Base-by-base conservation (phyloP, 2,329 filamentous ascomycete genomes). In the Knoxdaviesia capensis region DNA sequence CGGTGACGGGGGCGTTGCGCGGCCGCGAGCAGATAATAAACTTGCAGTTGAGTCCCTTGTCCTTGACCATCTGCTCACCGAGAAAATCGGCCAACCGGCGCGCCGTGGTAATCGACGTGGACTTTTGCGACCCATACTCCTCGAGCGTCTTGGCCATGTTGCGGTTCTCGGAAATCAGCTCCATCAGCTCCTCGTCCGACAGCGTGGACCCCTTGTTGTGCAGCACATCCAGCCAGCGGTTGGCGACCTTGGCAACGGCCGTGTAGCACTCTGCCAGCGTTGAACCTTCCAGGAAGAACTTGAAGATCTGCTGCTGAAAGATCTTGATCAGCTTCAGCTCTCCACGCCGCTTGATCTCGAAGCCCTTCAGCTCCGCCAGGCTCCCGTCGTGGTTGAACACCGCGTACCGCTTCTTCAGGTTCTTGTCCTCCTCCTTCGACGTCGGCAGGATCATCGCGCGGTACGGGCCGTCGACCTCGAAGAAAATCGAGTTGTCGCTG, bases 281-380 rank as follows among this genome's bases (percentile, higher is more conserved):
- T 4, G 74, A 71, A 6, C 90, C 90, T 54, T 98, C 88, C 5
- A 98, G 65, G 63, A 98, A 98, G 61, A 98, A 96, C 56, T 94
- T 94, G 77, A 98, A 98, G 49, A 98, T 94, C 54, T 98, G 90
- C 46, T 90, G 85, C 59, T 98, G 90, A 58, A 98, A 98, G 55
- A 96, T 98, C 62, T 98, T 98, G 71, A 98, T 98, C 51, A 98
- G 77, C 63, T 98, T 98, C 51, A 98, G 65, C 62, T 98, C 90
- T 66, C 90, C 90, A 72, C 90, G 74, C 56, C 90, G 79, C 66
- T 98, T 98, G 49, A 98, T 78, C 54, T 98, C 90, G 54, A 98
- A 98, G 5, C 90, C 90, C 55, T 98, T 98, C 54, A 98, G 59
- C 56, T 98, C 90, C 9, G 90, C 90, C 41, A 98, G 67, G 57